Evolutionary conservation across 345 rosid species (phyloP).

Genomic region (Brassica incana): DNA sequence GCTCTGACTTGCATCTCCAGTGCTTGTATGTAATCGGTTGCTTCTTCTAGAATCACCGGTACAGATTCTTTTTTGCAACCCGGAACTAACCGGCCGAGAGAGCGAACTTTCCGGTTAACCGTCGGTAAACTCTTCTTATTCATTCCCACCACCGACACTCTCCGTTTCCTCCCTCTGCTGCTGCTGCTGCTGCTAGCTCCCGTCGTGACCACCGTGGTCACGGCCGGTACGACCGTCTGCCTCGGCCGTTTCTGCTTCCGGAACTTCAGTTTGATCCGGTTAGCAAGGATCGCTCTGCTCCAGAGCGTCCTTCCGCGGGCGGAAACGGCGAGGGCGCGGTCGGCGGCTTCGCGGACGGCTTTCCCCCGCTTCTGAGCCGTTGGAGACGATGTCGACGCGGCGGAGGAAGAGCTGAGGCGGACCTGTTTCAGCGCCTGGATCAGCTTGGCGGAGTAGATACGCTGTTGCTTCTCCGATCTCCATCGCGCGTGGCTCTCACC

Average conservation of each 20-base stretch:
- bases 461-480: conserved; percentile 80
- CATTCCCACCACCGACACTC: conserved; percentile 62
- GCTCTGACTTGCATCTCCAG: conserved; percentile 95
- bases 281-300: conserved; percentile 90
- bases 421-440: conserved; percentile 68
- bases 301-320: conserved; percentile 83
- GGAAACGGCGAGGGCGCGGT: conserved; percentile 72
- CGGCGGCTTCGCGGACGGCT: conserved; percentile 86
- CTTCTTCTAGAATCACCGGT: conserved; percentile 91
- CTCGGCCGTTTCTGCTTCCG: conserved; percentile 65
- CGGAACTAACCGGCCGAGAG: conserved; percentile 87
- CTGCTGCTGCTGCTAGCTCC: conserved; percentile 32
- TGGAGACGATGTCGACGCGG: conserved; percentile 54
- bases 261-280: conserved; percentile 76
- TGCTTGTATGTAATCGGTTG: conserved; percentile 90
- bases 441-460: conserved; percentile 75
- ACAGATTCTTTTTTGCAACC: conserved; percentile 88
- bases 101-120: conserved; percentile 75
- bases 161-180: conserved; percentile 51
- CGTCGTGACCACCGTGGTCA: conserved; percentile 14
- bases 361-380: conserved; percentile 65
- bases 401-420: conserved; percentile 36
- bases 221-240: conserved; percentile 7
- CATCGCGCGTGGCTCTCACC: conserved; percentile 46
- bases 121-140: conserved; percentile 63